Conservation (phyloP, 2,329 filamentous ascomycete genomes). For the Xylaria hypoxylon region DNA sequence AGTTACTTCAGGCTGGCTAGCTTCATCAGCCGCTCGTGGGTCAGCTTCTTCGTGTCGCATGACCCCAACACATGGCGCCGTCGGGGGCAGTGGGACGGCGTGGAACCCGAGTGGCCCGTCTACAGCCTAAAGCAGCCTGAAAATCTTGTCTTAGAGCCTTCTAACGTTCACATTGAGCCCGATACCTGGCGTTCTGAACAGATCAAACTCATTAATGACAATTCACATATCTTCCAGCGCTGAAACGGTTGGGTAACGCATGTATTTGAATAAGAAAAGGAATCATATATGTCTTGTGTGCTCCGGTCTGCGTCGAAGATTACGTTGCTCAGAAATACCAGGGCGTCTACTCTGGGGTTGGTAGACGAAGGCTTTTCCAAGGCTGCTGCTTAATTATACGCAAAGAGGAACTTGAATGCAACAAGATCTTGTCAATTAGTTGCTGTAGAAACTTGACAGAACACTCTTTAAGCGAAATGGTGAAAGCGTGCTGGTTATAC, state of each 20-base stretch:
- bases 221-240: conserved; percentile 18
- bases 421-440: no score
- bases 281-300: background rate
- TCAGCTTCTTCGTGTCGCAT: conserved; percentile 22
- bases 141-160: conserved; percentile 14
- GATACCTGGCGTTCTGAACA: conserved; percentile 22
- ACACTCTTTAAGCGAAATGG: no score
- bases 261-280: no score
- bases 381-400: background rate
- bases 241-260: background rate
- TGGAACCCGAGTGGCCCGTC: conserved; percentile 18
- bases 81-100: conserved; percentile 19
- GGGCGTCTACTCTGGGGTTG: conserved; percentile 28
- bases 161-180: conserved; percentile 13
- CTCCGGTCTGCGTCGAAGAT: conserved; percentile 32
- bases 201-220: conserved; percentile 23
- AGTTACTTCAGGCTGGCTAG: conserved; percentile 12
- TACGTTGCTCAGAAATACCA: conserved; percentile 27
- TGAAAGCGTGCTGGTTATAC: no score
- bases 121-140: conserved; percentile 12
- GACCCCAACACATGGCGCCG: conserved; percentile 22
- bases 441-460: no score
- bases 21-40: conserved; percentile 24
- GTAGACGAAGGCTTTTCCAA: background rate
- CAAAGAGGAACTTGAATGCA: background rate